Percentiles rank a stretch among this genome's conserved stretches.
Evolutionary conservation across 2,329 filamentous ascomycete species (phyloP).

Genomic region (Colletotrichum camelliae): DNA sequence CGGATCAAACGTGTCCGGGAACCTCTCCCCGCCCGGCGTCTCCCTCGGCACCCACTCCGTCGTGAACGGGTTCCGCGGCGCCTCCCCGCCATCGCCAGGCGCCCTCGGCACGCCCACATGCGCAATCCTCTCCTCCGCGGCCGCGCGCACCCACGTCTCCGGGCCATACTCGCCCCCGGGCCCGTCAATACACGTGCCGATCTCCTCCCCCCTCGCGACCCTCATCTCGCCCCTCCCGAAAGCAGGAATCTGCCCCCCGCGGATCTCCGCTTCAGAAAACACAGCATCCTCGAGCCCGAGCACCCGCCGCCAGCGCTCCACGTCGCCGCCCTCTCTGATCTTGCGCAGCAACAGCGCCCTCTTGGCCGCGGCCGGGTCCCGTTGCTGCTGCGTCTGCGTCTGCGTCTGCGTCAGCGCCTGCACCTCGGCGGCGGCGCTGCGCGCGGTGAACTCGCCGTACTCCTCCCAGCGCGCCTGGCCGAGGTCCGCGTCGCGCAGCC

Average conservation of each 20-base stretch:
- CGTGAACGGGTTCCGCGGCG: constrained; percentile 19
- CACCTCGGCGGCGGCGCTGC: neutral
- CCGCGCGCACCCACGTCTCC: neutral
- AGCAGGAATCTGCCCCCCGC: neutral
- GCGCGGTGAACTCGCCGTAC: neutral
- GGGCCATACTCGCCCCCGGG: neutral
- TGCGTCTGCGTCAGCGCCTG: neutral
- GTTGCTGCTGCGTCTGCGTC: neutral
- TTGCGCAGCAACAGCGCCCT: neutral
- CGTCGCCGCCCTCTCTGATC: neutral
- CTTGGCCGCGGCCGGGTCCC: neutral
- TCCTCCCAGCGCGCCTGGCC: neutral
- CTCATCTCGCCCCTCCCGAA: neutral
- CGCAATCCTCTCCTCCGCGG: neutral
- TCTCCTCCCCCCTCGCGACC: neutral
- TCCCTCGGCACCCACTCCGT: constrained; percentile 16
- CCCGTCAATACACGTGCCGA: neutral
- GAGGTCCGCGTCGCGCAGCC: constrained; percentile 16
- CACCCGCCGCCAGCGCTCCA: neutral
- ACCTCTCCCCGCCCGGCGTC: neutral
- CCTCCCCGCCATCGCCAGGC: constrained; percentile 5
- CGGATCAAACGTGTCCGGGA: constrained; percentile 6
- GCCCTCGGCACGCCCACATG: constrained; percentile 4
- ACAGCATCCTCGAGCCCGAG: neutral
- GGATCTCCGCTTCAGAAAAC: neutral